A percentile compares a stretch with the other conserved stretches of the same genome.
These are phyloP conservation scores for Ilyonectria sp. DNA, from an alignment of 2,329 filamentous ascomycete genomes.

Conservation along the genomic window DNA sequence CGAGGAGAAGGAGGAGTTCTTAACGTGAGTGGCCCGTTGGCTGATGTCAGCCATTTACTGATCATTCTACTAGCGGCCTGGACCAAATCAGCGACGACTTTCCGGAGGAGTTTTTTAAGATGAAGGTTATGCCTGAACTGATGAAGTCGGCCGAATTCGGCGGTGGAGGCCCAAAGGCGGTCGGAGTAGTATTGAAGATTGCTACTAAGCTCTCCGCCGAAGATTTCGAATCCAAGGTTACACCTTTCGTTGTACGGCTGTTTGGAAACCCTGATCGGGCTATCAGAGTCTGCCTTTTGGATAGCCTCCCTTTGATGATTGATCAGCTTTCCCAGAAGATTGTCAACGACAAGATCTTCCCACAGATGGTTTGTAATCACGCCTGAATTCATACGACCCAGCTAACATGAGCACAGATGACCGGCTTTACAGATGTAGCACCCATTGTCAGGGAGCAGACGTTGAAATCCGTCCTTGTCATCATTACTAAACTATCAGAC, in stretches of 20 bases:
- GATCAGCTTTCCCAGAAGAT: slow-evolving; percentile 89
- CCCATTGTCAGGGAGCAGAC: slow-evolving; percentile 96
- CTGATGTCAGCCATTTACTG: slow-evolving; percentile 36
- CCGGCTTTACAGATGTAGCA: slow-evolving; percentile 92
- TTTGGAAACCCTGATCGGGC: slow-evolving; percentile 94
- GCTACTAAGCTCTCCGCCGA: slow-evolving; percentile 88
- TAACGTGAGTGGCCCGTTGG: slow-evolving; percentile 67
- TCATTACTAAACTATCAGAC: slow-evolving; percentile 92
- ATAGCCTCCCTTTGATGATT: slow-evolving; percentile 92
- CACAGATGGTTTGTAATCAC: slow-evolving; percentile 79
- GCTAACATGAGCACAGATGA: slow-evolving; percentile 71
- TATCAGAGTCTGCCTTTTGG: slow-evolving; percentile 90
- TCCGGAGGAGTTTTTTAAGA: slow-evolving; percentile 97
- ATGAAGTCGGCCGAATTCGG: slow-evolving; percentile 99
- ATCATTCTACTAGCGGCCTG: slow-evolving; percentile 72
- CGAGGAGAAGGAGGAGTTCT: slow-evolving; percentile 85
- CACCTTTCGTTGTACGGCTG: slow-evolving; percentile 87
- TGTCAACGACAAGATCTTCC: slow-evolving; percentile 97
- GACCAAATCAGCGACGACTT: slow-evolving; percentile 93
- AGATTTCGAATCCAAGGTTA: slow-evolving; percentile 88
- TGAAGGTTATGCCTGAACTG: slow-evolving; percentile 94
- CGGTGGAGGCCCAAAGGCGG: slow-evolving; percentile 92
- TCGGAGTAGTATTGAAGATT: slow-evolving; percentile 91
- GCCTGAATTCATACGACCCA: background rate
- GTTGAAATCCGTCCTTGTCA: slow-evolving; percentile 90